Percentiles rank a stretch among this genome's conserved stretches.
Evolutionary conservation across 2,329 filamentous ascomycete species (phyloP).

Genomic region (Neopestalotiopsis sp.): DNA sequence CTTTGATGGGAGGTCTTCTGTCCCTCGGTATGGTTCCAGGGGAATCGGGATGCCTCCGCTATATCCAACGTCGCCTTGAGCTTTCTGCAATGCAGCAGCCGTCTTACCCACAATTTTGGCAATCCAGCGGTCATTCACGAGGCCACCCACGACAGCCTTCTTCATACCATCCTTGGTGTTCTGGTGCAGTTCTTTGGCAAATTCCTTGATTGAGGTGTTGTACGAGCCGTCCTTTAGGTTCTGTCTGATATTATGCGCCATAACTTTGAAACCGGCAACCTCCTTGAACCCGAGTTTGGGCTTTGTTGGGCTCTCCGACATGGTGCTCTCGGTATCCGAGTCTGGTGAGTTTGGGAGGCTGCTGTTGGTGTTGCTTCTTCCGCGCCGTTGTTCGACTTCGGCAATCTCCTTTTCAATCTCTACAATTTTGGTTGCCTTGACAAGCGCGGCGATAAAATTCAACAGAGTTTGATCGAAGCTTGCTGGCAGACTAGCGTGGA

Average conservation of each 20-base stretch:
- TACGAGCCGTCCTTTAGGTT: conserved; percentile 36
- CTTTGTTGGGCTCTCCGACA: conserved; percentile 5
- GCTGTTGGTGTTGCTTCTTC: not conserved
- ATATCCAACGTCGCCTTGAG: conserved; percentile 15
- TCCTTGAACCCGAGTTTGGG: conserved; percentile 18
- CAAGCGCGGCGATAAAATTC: conserved; percentile 57
- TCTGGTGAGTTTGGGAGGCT: conserved; percentile 10
- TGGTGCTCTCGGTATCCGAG: conserved; percentile 4
- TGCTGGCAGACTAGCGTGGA: conserved; percentile 54
- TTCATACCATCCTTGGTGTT: conserved; percentile 50
- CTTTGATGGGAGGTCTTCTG: conserved; percentile 9
- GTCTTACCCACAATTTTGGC: conserved; percentile 56
- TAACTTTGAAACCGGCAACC: conserved; percentile 13
- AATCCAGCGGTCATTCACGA: conserved; percentile 61
- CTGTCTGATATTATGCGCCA: conserved; percentile 22
- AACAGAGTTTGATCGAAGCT: conserved; percentile 57
- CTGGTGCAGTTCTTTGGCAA: conserved; percentile 22
- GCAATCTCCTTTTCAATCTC: conserved; percentile 52
- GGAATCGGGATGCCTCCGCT: conserved; percentile 14
- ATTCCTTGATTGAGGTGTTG: conserved; percentile 11
- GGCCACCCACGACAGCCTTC: conserved; percentile 48
- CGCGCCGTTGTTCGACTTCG: conserved; percentile 24
- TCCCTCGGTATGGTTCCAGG: conserved; percentile 13
- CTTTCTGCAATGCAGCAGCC: conserved; percentile 12
- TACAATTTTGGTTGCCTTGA: conserved; percentile 63